Evolutionary conservation across 441 rosid genomes (phyloP), one percentile per base, ranked within the genome.

Genomic region (Daphne laureola): DNA sequence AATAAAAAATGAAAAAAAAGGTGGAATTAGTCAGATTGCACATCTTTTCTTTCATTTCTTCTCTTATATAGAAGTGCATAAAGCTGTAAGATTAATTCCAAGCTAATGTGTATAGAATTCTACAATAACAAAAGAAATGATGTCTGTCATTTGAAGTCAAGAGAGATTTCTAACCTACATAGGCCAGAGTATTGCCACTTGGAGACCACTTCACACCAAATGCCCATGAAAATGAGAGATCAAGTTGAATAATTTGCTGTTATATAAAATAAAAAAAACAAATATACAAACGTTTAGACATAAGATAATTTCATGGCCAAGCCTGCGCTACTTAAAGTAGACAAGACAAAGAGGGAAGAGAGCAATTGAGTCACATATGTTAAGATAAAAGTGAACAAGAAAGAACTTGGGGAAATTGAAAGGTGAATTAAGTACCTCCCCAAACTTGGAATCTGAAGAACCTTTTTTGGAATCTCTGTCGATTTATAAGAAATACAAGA

Each of bases 141-240:
- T 46, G 62, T 43, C 61, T 25, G 15, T 51, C 21, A 65, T 43
- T 59, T 41, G 45, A 13, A 61, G 53, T 42, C 53, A 31, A 51
- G 59, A 64, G 58, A 64, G 56, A 69, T 55, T 65, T 73, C 97
- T 83, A 65, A 93, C 98, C 98, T 72, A 79, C 95, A 72, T 93
- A 93, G 60, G 97, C 97, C 68, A 93, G 78, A 53, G 97, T 93
- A 47, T 83, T 87, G 69, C 98, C 98, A 66, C 91, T 90, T 12
- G 98, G 98, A 38, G 98, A 93, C 98, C 98, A 93, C 75, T 82
- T 87, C 62, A 86, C 98, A 66, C 97, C 97, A 82, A 93, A 93
- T 61, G 97, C 89, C 99, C 99, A 93, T 47, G 97, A 87, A 80
- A 68, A 77, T 60, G 97, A 87, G 62, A 93, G 97, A 78, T 90